phyloP scores from a whole-genome alignment of 1,284 basidiomycete genomes.

The Golubevia sp. region DNA sequence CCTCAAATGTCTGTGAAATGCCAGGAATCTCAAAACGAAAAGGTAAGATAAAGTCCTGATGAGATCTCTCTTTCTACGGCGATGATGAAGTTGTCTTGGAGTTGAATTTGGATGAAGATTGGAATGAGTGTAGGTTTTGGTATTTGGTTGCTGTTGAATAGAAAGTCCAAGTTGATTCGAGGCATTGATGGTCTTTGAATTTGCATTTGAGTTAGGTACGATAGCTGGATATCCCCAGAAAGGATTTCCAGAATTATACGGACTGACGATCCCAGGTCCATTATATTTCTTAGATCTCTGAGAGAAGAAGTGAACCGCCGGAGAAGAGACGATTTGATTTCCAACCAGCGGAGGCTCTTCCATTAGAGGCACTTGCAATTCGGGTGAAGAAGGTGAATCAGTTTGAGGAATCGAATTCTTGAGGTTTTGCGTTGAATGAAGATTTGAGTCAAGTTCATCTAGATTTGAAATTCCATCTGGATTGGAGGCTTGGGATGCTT shows the following conservation, averaged over 20 bases:
- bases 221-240: slow-evolving; percentile 79
- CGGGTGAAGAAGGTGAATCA: slow-evolving; percentile 18
- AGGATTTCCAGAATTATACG: slow-evolving; percentile 69
- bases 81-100: slow-evolving; percentile 27
- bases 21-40: slow-evolving; percentile 50
- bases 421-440: too few relatives aligned
- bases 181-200: too few relatives aligned
- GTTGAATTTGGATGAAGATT: too few relatives aligned
- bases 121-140: too few relatives aligned
- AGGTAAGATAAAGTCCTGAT: slow-evolving; percentile 54
- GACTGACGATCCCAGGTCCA: slow-evolving; percentile 47
- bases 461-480: not conserved
- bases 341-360: slow-evolving; percentile 28
- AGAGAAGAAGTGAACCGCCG: slow-evolving; percentile 32
- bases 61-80: slow-evolving; percentile 48
- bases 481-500: not conserved
- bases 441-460: slow-evolving; percentile 1
- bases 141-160: too few relatives aligned
- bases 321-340: slow-evolving; percentile 2
- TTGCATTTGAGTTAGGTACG: too few relatives aligned
- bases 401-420: too few relatives aligned
- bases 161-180: too few relatives aligned
- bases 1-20: slow-evolving; percentile 32
- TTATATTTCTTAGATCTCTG: slow-evolving; percentile 38
- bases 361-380: slow-evolving; percentile 28